Conservation (phyloP, 148 eudicot genomes). For the Cornus florida region DNA sequence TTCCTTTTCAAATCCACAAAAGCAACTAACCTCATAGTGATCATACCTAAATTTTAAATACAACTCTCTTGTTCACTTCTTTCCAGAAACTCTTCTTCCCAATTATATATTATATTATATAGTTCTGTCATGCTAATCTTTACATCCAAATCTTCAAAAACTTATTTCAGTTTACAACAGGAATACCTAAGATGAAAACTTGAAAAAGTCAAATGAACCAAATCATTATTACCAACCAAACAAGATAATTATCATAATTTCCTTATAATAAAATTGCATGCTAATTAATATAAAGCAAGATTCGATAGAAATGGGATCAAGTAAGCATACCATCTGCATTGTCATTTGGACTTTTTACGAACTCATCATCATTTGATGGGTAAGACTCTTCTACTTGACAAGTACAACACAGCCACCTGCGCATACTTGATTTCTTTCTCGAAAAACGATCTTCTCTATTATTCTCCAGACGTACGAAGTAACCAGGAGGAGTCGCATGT, state of each 20-base stretch:
- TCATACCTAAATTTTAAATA: neutral
- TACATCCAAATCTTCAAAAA: neutral
- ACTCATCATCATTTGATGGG: slow-evolving; percentile 59
- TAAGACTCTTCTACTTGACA: slow-evolving; percentile 79
- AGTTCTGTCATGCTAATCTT: neutral
- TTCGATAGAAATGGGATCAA: neutral
- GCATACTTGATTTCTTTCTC: slow-evolving; percentile 78
- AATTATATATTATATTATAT: neutral
- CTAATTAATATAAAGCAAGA: neutral
- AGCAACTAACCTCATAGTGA: neutral
- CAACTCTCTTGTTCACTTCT: neutral
- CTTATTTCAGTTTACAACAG: neutral
- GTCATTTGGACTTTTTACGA: slow-evolving; percentile 55
- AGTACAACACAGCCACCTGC: slow-evolving; percentile 91
- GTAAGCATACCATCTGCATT: slow-evolving; percentile 57
- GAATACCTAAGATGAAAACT: neutral
- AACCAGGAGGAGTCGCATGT: slow-evolving; percentile 68
- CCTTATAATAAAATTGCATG: neutral
- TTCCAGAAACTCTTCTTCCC: neutral
- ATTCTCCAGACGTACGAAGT: slow-evolving; percentile 57
- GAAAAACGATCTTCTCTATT: slow-evolving; percentile 52
- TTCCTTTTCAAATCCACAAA: neutral
- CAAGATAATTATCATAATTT: neutral
- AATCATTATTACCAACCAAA: neutral
- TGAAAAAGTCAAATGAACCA: neutral